Base-by-base conservation (phyloP, 805 yeast genomes). In the Lipomyces lipofer region DNA sequence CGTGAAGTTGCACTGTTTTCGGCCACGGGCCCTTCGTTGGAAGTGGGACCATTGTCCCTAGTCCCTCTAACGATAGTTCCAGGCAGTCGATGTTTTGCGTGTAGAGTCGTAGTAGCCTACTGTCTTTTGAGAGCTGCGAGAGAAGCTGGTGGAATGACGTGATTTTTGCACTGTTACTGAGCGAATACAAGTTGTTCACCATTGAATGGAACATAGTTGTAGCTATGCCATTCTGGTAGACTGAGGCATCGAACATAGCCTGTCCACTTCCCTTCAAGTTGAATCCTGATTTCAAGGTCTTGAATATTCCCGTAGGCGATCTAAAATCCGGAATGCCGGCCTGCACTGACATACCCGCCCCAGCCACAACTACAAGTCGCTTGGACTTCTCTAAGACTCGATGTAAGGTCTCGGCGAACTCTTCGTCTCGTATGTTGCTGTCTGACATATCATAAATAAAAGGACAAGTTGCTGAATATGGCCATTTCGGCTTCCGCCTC, bases 311-410 rank as follows among this genome's bases (percentile, higher is more conserved):
- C 56, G 82, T 73, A 17, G 88, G 79, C 6, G 95, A 86, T 66
- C 97, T 73, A 66, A 89, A 86, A 64, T 86, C 94, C 2, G 96
- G 96, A 36, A 89, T 90, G 3, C 97, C 97, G 0, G 95, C 88
- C 27, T 86, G 85, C 50, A 91, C 94, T 10, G 96, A 88, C 17
- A 88, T 81, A 2, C 97, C 97, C 15, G 97, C 97, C 9, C 97
- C 97, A 0, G 91, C 81, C 27, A 90, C 77, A 27, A 85, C 79
- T 1, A 88, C 76, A 28, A 84, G 73, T 58, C 78, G 78, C 59
- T 77, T 80, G 28, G 91, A 76, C 61, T 84, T 44, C 24, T 17
- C 27, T 19, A 56, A 32, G 36, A 49, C 39, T 15, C 36, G 8
- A 30, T 53, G 43, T 13, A 56, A 27, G 5, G 54, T 33, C 8